Base-by-base conservation (phyloP, 345 rosid species). In the Hibiscus mutabilis region DNA sequence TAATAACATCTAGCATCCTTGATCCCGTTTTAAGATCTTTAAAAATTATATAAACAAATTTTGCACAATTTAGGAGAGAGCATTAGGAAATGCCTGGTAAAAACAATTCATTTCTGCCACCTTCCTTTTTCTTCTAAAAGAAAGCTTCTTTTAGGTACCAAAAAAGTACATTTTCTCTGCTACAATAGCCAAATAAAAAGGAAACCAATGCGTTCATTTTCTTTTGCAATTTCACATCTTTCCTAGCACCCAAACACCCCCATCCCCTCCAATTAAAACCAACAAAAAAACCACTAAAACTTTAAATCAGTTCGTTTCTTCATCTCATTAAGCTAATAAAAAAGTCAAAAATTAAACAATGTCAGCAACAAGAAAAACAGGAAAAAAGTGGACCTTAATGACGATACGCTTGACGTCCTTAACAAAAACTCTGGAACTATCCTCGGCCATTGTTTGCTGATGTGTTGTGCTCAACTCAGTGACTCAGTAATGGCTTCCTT, bases 341-440 rank as follows among this genome's bases (percentile, higher is more conserved):
- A 64, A 44, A 44, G 13, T 25, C 27, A 24, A 52, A 29, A 42
- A 4, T 13, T 35, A 2, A 40, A 44, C 37, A 58, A 33, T 64
- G 70, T 57, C 22, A 19, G 37, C 5, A 13, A 31, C 24, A 19
- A 22, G 0, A 15, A 22, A 57, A 40, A 57, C 2, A 56, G 0
- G 5, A 22, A 37, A 47, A 11, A 27, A 52, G 2, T n/a, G 8
- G 49, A 77, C 99, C 97, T 96, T 96, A 76, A 96, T 79, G 76
- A 92, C 89, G 59, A 96, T 66, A 78, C 99, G 99, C 85, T 89
- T 96, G 5, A 89, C 96, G 70, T 92, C 91, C 77, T 74, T 87
- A 69, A 90, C 74, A 68, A 92, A 96, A 68, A 73, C 88, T 18
- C 98, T 92, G 31, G 97, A 76, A 49, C 76, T 73, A 77, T 95